Base-by-base conservation (phyloP, 1,284 basidiomycete species). In the Ceratorhiza oryzae-sativae region DNA sequence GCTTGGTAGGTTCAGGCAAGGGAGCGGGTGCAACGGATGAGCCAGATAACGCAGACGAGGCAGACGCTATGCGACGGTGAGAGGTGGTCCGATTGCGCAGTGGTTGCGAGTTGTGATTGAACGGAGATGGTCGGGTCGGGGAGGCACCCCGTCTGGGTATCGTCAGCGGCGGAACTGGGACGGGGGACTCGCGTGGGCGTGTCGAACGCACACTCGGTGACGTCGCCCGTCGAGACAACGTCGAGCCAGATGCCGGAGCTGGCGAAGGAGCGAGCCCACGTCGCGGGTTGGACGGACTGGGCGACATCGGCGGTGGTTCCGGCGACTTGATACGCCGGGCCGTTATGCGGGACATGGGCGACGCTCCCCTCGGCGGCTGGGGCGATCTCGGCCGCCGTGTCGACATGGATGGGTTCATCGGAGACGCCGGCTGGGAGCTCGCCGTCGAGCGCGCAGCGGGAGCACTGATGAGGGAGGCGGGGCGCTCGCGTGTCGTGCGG, bases 21-120 rank as follows among this genome's bases (percentile, higher is more conserved):
- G 46, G 13, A 36, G 15, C 18, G 18, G 65, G 63, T 27, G 30
- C 34, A 15, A 39, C 34, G 18, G 34, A 48, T 9, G 27, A 32
- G 9, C 34, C 27, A 36, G 63, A 67, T 25, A 67, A n/a, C 20
- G 25, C 49, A 27, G 63, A 67, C 5, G 63, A 67, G 6, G 63
- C 65, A 5, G 65, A 70, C 34, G 53, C 65, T 32, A 58, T 36
- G 3, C 65, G 65, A 18, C 65, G 65, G 27, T 70, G 65, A 2
- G 49, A 5, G 15, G 65, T 15, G 27, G 36, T 30, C n/a, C 53
- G n/a, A n/a, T n/a, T n/a, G n/a, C n/a, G 20, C 12, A 58, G n/a
- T 15, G 48, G 30, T 25, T 12, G 27, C 32, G 58, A 42, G 36
- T 53, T 25, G n/a, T n/a, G n/a, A 39, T 39, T 49, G 36, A 55